Percentiles rank a stretch among this genome's conserved stretches.
Conservation (phyloP, 495 filamentous ascomycete species). For the Lasiosphaeriaceae sp. region DNA sequence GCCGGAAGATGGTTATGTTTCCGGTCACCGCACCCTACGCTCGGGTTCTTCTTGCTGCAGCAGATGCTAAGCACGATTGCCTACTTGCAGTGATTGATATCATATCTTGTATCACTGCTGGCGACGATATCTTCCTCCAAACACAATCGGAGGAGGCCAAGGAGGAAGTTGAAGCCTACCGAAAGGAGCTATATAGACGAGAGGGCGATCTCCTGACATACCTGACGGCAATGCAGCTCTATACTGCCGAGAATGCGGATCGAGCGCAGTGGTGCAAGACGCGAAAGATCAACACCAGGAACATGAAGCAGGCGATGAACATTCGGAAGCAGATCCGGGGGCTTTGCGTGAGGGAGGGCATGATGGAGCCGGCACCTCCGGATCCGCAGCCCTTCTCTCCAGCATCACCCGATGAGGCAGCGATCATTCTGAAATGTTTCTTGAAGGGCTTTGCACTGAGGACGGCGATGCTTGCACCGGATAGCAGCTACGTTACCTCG, state of each 20-base stretch:
- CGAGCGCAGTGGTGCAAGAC: slow-evolving; percentile 72
- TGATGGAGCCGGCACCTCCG: slow-evolving; percentile 36
- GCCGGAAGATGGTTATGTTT: slow-evolving; percentile 72
- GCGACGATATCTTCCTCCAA: slow-evolving; percentile 82
- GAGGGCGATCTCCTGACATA: slow-evolving; percentile 91
- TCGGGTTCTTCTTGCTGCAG: slow-evolving; percentile 77
- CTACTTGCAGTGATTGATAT: slow-evolving; percentile 86
- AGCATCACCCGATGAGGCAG: slow-evolving; percentile 49
- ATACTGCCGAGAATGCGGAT: slow-evolving; percentile 69
- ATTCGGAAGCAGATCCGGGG: slow-evolving; percentile 83
- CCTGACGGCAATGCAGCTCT: slow-evolving; percentile 76
- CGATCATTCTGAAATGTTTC: slow-evolving; percentile 71
- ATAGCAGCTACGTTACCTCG: slow-evolving; percentile 80
- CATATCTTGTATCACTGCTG: slow-evolving; percentile 78
- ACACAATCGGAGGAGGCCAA: slow-evolving; percentile 74
- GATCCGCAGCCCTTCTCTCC: slow-evolving; percentile 49
- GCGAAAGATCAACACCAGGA: slow-evolving; percentile 73
- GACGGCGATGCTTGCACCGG: slow-evolving; percentile 76
- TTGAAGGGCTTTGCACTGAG: slow-evolving; percentile 76
- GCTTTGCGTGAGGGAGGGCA: slow-evolving; percentile 50
- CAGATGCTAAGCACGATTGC: slow-evolving; percentile 63
- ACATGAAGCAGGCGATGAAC: slow-evolving; percentile 69
- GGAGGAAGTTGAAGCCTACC: slow-evolving; percentile 67
- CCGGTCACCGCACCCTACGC: slow-evolving; percentile 80
- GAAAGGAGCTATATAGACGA: slow-evolving; percentile 69